Base-by-base conservation (phyloP, 2,329 filamentous ascomycete genomes). In the Myotisia sp. region DNA sequence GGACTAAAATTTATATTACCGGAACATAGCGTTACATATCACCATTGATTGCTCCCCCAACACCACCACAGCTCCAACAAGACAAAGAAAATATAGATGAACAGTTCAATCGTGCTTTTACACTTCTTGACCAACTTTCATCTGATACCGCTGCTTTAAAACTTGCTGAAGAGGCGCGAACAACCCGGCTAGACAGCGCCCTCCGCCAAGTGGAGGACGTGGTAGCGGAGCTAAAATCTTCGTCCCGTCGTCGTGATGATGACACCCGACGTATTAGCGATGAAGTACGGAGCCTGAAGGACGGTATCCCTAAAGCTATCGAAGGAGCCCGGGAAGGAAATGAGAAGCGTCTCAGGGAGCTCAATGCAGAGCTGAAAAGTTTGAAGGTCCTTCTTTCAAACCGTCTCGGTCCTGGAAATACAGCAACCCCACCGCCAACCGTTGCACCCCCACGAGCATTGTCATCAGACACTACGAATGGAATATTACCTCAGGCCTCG, bases 51-150 rank as follows among this genome's bases (percentile, higher is more conserved):
- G 79, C 86, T 8, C 92, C 90, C 3, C 90, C 90, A 2, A 98
- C 90, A 1, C 83, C 85, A 6, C 85, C 92, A 37, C 85, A 92
- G 52, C 67, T 98, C 6, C 84, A 94, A 51, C 79, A 92, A 54
- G 90, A 98, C 56, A 98, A 98, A 60, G 75, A 83, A 42, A 74
- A 75, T 24, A 86, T 98, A 38, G 86, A 95, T 54, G 85, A 86
- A 43, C 80, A 87, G 39, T 98, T 98, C 57, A 81, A 90, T 47
- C 82, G 81, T 49, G 84, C 87, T 2, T 98, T 98, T 54, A 68
- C 78, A 12, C 70, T 95, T 9, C 76, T 98, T 7, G 90, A 98
- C 40, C 90, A 95, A 53, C 71, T 98, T 1, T 74, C 82, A 23
- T 81, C 83, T 47, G 92, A 98, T 55, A 98, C 90, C 0, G 76